phyloP scores from a whole-genome alignment of 441 rosid genomes.

The Populus trichocarpa region DNA sequence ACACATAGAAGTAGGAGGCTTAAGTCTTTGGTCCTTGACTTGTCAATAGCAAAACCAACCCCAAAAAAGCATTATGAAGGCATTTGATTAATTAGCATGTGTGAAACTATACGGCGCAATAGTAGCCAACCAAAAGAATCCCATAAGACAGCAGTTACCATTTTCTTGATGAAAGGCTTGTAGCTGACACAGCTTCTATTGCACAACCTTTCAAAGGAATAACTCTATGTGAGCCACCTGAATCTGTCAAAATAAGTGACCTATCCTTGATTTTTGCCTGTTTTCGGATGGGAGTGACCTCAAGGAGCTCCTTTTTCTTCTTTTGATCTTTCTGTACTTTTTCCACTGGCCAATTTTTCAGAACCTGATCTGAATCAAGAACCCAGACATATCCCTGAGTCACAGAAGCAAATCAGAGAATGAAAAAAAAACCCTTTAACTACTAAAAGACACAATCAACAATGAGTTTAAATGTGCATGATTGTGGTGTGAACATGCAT shows the following conservation, averaged over 20 bases:
- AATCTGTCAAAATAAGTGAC: slow-evolving; percentile 44
- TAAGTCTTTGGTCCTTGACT: not conserved
- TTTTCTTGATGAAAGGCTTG: slow-evolving; percentile 62
- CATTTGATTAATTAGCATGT: not conserved
- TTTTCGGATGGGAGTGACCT: slow-evolving; percentile 62
- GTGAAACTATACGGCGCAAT: not conserved
- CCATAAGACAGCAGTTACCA: slow-evolving; percentile 42
- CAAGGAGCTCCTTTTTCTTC: slow-evolving; percentile 50
- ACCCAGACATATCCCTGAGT: slow-evolving; percentile 79
- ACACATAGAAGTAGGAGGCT: not conserved
- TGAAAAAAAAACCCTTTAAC: not conserved
- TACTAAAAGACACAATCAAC: not conserved
- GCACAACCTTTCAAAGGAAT: slow-evolving; percentile 55
- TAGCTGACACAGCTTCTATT: slow-evolving; percentile 79
- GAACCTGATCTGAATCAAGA: slow-evolving; percentile 60
- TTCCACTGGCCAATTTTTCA: slow-evolving; percentile 28
- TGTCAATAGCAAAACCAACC: not conserved
- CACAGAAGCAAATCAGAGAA: slow-evolving; percentile 1
- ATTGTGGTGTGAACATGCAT: not conserved
- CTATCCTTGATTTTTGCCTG: slow-evolving; percentile 54
- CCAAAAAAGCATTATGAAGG: not conserved
- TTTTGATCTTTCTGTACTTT: slow-evolving; percentile 38
- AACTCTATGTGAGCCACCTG: slow-evolving; percentile 43
- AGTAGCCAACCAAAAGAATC: not conserved
- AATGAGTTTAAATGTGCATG: not conserved